Conservation (phyloP, 1,284 basidiomycete species). For the Earliella scabrosa region DNA sequence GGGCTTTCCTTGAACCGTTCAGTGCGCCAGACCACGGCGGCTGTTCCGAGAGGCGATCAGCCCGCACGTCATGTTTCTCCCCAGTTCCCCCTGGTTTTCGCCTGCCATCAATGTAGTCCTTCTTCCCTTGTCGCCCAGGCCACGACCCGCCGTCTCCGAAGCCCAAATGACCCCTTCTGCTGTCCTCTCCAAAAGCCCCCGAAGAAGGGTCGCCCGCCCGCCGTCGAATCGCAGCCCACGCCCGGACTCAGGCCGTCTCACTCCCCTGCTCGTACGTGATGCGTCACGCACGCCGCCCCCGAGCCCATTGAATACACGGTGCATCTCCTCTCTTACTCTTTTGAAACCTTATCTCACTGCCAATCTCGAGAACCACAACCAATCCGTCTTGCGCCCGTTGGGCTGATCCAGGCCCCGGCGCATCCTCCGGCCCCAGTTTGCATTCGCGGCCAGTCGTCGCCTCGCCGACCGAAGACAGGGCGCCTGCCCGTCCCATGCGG, state of each 20-base stretch:
- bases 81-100: neutral
- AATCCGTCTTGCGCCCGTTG: neutral
- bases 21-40: neutral
- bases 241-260: conserved; percentile 3
- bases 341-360: conserved; percentile 25
- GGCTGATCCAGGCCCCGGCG: neutral
- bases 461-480: conserved; percentile 7
- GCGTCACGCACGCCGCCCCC: neutral
- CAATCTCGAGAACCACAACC: conserved; percentile 21
- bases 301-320: too few species aligned
- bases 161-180: neutral
- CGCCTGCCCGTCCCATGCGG: conserved; percentile 9
- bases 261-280: conserved; percentile 2
- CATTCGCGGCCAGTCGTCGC: neutral
- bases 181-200: conserved; percentile 18
- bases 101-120: conserved; percentile 8
- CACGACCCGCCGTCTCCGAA: conserved; percentile 11
- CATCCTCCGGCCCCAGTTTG: too few species aligned
- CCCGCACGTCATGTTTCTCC: conserved; percentile 8
- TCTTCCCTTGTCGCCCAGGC: conserved; percentile 7
- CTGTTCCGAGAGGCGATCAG: conserved; percentile 2
- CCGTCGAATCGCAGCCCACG: conserved; percentile 15
- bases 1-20: conserved; percentile 6
- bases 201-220: conserved; percentile 17
- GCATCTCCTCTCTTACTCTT: conserved; percentile 9